Percentiles rank a stretch among this genome's conserved stretches.
These are phyloP conservation scores for Ajuga chamaepitys DNA, from an alignment of 257 asterid species.

Conservation along the genomic window DNA sequence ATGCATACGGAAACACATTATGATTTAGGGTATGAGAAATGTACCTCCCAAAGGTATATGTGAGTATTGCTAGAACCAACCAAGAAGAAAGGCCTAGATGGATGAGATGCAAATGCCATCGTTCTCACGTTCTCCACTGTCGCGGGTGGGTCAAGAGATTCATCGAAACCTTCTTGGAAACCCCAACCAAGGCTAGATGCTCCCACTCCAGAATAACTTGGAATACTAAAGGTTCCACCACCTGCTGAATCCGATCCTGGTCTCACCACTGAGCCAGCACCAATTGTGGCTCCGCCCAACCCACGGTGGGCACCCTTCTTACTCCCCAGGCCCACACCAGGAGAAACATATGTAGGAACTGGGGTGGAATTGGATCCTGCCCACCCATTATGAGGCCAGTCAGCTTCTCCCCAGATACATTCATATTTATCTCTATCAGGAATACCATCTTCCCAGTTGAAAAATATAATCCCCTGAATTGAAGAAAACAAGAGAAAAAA, in stretches of 20 bases:
- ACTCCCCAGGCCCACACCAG: conserved; percentile 77
- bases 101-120: conserved; percentile 78
- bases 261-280: conserved; percentile 40
- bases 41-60: conserved; percentile 94
- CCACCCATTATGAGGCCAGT: conserved; percentile 96
- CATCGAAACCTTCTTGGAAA: conserved; percentile 76
- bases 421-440: conserved; percentile 43
- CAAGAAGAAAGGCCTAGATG: conserved; percentile 88
- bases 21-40: background rate
- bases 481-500: too few species aligned
- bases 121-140: conserved; percentile 68
- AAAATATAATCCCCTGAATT: conserved; percentile 79
- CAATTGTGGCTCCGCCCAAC: conserved; percentile 80
- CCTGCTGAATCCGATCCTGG: conserved; percentile 47
- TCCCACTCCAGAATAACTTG: conserved; percentile 58
- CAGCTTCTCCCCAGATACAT: conserved; percentile 85
- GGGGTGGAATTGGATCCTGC: conserved; percentile 73
- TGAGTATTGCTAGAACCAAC: conserved; percentile 95
- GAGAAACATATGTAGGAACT: conserved; percentile 63
- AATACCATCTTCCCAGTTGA: conserved; percentile 76
- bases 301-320: conserved; percentile 65
- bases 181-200: conserved; percentile 85
- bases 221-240: conserved; percentile 56
- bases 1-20: background rate
- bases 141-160: conserved; percentile 80